These are phyloP conservation scores for Nannochloris sp. DNA, from an alignment of 139 green algal species.

Conservation along the genomic window DNA sequence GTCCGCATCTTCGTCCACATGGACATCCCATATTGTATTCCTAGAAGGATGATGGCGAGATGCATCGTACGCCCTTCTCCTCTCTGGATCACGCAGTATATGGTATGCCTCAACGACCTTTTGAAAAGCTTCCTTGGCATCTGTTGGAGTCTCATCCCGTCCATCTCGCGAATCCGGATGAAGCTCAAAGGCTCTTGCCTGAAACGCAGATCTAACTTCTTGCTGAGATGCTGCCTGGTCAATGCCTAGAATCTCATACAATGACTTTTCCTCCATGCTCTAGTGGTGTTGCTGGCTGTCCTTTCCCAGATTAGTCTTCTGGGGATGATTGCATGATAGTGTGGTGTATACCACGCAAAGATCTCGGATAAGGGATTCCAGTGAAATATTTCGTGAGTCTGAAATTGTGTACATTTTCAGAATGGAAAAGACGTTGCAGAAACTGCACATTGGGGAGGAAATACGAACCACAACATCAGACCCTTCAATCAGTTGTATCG, in stretches of 20 bases:
- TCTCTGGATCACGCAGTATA: slow-evolving; percentile 12
- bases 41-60: neutral
- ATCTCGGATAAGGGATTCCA: too few species aligned
- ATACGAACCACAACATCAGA: too few species aligned
- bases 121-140: slow-evolving; percentile 2
- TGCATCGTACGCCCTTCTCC: slow-evolving; percentile 16
- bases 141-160: neutral
- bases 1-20: neutral
- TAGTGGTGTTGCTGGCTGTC: neutral
- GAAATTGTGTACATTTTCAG: too few species aligned
- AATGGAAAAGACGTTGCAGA: too few species aligned
- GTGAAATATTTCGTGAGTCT: too few species aligned
- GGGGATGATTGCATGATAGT: too few species aligned
- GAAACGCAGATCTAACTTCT: slow-evolving; percentile 23
- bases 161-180: slow-evolving; percentile 25
- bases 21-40: neutral
- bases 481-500: too few species aligned
- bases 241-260: slow-evolving; percentile 16
- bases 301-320: too few species aligned
- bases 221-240: neutral
- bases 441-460: too few species aligned
- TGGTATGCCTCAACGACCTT: slow-evolving; percentile 17
- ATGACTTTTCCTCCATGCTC: neutral
- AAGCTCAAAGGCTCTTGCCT: slow-evolving; percentile 9
- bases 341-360: too few species aligned